A percentile compares a stretch with the other conserved stretches of the same genome.
phyloP scores from a whole-genome alignment of 495 filamentous ascomycete genomes.

The Neurospora pannonica region DNA sequence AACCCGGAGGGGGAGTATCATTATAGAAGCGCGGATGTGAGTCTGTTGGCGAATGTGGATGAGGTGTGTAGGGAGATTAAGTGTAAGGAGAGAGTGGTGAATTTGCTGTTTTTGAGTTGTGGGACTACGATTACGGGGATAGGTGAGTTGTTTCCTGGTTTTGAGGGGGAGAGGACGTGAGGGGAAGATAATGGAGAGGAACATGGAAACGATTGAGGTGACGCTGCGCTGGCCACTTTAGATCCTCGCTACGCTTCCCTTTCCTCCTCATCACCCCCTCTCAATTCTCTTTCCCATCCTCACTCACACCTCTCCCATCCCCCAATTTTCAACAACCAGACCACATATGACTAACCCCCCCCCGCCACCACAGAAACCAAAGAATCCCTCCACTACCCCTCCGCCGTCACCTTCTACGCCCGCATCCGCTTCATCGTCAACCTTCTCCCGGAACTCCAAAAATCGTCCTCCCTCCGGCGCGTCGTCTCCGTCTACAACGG shows the following conservation, averaged over 20 bases:
- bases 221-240: not conserved
- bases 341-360: not conserved
- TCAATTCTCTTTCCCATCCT: not conserved
- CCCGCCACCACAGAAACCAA: conserved; percentile 33
- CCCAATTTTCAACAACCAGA: not conserved
- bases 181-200: not conserved
- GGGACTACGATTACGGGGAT: conserved; percentile 30
- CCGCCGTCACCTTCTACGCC: conserved; percentile 50
- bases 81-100: conserved; percentile 43
- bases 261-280: not conserved
- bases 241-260: not conserved
- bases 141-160: not conserved
- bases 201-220: not conserved
- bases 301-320: not conserved
- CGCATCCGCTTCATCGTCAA: conserved; percentile 54
- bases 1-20: conserved; percentile 42
- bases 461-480: conserved; percentile 39
- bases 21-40: conserved; percentile 50
- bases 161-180: not conserved
- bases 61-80: conserved; percentile 47
- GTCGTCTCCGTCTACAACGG: conserved; percentile 49
- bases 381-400: conserved; percentile 47
- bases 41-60: conserved; percentile 52
- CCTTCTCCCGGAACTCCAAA: conserved; percentile 49
- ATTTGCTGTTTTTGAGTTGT: conserved; percentile 51